phyloP scores from a whole-genome alignment of 1,284 basidiomycete genomes.

The Puccinia hordei region DNA sequence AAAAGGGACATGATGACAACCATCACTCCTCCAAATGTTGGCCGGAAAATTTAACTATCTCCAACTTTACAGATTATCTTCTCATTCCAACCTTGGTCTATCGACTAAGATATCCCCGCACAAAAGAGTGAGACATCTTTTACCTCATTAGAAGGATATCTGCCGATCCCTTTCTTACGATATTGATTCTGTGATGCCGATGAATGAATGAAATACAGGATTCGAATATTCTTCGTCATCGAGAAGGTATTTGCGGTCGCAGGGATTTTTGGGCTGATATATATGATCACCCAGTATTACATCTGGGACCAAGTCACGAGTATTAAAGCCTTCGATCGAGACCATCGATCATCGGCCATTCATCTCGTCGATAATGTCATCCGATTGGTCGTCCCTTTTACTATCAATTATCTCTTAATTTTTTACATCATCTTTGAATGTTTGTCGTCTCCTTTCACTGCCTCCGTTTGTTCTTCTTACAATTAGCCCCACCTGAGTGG shows the following conservation, averaged over 20 bases:
- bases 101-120: constrained; percentile 87
- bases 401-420: constrained; percentile 65
- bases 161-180: background rate
- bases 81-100: constrained; percentile 92
- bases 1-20: constrained; percentile 54
- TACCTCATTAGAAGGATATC: background rate
- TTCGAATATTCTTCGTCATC: constrained; percentile 79
- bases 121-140: constrained; percentile 68
- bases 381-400: constrained; percentile 82
- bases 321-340: constrained; percentile 56
- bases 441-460: constrained; percentile 12
- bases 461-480: background rate
- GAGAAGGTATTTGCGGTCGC: constrained; percentile 94
- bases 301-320: constrained; percentile 71
- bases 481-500: background rate
- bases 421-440: constrained; percentile 60
- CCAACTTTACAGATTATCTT: constrained; percentile 84
- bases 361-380: constrained; percentile 52
- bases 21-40: constrained; percentile 65
- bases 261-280: constrained; percentile 86
- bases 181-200: background rate
- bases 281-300: constrained; percentile 83
- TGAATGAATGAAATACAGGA: constrained; percentile 4
- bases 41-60: constrained; percentile 79
- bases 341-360: background rate